Conservation (phyloP, 495 filamentous ascomycete genomes). For the Penicillium cataractarum region DNA sequence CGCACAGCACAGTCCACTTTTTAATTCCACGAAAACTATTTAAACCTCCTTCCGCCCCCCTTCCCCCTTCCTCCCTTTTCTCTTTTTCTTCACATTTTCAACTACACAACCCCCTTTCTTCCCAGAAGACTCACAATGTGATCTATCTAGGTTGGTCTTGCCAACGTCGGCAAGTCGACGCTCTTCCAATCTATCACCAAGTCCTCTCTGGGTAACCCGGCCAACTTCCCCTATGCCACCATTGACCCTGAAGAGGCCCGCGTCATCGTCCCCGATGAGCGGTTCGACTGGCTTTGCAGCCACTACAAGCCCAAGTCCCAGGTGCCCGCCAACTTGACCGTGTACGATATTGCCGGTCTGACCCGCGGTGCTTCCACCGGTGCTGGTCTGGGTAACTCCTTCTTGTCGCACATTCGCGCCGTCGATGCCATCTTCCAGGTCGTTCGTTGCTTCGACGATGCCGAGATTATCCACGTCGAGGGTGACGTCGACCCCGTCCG, state of each 20-base stretch:
- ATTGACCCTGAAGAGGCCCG: slow-evolving; percentile 98
- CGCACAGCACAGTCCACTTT: slow-evolving; percentile 44
- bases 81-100: slow-evolving; percentile 17
- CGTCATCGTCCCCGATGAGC: slow-evolving; percentile 94
- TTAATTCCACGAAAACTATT: slow-evolving; percentile 39
- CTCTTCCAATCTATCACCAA: slow-evolving; percentile 99
- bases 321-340: slow-evolving; percentile 95
- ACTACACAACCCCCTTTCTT: slow-evolving; percentile 17
- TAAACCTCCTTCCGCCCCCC: slow-evolving; percentile 22
- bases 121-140: slow-evolving; percentile 26
- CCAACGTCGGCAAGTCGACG: slow-evolving; percentile 99
- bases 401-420: slow-evolving; percentile 97
- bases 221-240: slow-evolving; percentile 99
- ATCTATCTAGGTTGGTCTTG: slow-evolving; percentile 81
- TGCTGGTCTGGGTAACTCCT: slow-evolving; percentile 96
- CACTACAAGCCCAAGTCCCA: slow-evolving; percentile 97
- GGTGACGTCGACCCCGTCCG: slow-evolving; percentile 94
- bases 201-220: slow-evolving; percentile 95
- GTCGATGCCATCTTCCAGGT: slow-evolving; percentile 99
- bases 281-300: slow-evolving; percentile 92
- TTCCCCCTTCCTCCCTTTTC: slow-evolving; percentile 26
- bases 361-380: slow-evolving; percentile 96
- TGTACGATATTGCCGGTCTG: slow-evolving; percentile 98
- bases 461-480: slow-evolving; percentile 99
- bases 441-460: slow-evolving; percentile 98